Evolutionary conservation across 345 rosid genomes (phyloP), one percentile per base, ranked within the genome.

Genomic region (Boechera stricta): DNA sequence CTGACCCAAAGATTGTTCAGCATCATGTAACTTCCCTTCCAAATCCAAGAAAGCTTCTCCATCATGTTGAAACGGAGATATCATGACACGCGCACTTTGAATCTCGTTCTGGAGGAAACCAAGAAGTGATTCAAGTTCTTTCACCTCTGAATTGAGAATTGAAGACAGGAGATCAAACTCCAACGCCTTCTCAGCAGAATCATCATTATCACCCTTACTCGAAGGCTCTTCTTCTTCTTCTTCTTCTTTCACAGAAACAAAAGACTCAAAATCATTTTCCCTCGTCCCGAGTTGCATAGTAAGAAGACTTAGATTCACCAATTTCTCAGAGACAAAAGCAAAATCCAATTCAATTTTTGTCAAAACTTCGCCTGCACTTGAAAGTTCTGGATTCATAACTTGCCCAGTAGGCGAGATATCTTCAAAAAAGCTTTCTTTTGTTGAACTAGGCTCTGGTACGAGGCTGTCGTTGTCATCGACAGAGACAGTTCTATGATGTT

Each of bases 311-410:
- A 95, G 77, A 83, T 95, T 92, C 62, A 84, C 85, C 54, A 91
- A 78, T 79, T 90, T 95, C 90, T 95, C 96, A 0, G 92, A 85
- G 80, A 85, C 67, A 71, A 91, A 83, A 15, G 94, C 91, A 74
- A 89, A 76, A 84, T 89, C 91, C 71, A 89, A 82, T 79, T 95
- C 91, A 64, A 89, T 67, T 78, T 86, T 84, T 0, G 84, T 87
- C 63, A 95, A 55, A 75, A 87, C 68, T 70, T 83, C 84, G 15
- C 82, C 79, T 7, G 84, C 87, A 49, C 42, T 78, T 58, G 73
- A 85, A 56, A 84, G 65, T 64, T 84, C 84, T 36, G 67, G 83
- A 63, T 54, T 80, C 78, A 68, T 77, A 71, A 84, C 89, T 75
- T 84, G 72, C 2, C 62, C 55, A 48, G 26, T 56, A 38, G 71